Percentiles rank a stretch among this genome's conserved stretches.
phyloP scores from a whole-genome alignment of 305 asterid genomes.

The Andrographis paniculata region DNA sequence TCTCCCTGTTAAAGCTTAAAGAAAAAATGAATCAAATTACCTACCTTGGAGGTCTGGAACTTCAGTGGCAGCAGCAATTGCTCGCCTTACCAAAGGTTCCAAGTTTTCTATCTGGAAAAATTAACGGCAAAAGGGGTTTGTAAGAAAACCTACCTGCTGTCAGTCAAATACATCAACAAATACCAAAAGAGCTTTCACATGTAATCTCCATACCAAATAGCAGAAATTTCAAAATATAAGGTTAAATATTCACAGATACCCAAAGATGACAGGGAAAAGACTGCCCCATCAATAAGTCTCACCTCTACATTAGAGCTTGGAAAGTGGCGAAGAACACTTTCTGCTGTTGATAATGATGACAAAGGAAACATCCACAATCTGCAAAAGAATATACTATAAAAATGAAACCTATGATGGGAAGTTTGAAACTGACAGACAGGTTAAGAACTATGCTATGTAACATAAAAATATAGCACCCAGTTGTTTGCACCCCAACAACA shows the following conservation, averaged over 20 bases:
- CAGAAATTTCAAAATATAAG: neutral
- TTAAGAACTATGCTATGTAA: too few relatives aligned
- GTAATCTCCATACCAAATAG: too few relatives aligned
- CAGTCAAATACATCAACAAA: conserved; percentile 21
- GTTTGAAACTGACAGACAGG: conserved; percentile 8
- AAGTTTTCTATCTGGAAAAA: conserved; percentile 66
- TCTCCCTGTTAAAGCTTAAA: conserved; percentile 8
- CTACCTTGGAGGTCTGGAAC: conserved; percentile 92
- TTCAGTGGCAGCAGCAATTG: conserved; percentile 67
- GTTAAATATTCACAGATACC: neutral
- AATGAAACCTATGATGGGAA: conserved; percentile 12
- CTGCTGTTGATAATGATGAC: conserved; percentile 60
- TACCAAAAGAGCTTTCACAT: neutral
- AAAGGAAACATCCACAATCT: conserved; percentile 93
- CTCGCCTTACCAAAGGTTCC: conserved; percentile 89
- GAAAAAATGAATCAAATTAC: conserved; percentile 25
- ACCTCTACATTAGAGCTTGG: conserved; percentile 69
- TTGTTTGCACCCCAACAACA: neutral
- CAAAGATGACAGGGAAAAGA: conserved; percentile 11
- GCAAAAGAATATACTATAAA: conserved; percentile 21
- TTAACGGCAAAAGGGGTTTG: conserved; percentile 14
- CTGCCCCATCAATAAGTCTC: conserved; percentile 15
- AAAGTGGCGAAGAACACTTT: conserved; percentile 47
- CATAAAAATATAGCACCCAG: too few relatives aligned
- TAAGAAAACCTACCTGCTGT: conserved; percentile 8